Conservation (phyloP, 2,329 filamentous ascomycete species). For the Dryadomyces quercus-mongolicae region DNA sequence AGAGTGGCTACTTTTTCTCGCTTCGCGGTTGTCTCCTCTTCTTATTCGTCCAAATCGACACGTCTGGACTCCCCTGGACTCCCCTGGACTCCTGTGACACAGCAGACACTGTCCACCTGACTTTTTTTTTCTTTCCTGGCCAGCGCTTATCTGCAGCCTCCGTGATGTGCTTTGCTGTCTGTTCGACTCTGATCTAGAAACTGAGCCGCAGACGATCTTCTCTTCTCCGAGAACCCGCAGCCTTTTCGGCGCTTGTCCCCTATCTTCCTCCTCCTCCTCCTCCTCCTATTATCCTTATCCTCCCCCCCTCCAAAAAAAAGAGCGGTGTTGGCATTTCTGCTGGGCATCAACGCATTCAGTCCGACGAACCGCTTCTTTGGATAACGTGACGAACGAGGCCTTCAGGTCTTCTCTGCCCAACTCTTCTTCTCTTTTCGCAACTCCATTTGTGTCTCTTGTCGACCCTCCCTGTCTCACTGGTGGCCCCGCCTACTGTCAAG, state of each 20-base stretch:
- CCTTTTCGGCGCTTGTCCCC: too few species aligned
- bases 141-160: slow-evolving; percentile 1
- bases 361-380: neutral
- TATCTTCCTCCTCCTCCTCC: too few species aligned
- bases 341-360: neutral
- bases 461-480: neutral
- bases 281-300: too few species aligned
- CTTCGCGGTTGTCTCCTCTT: neutral
- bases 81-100: neutral
- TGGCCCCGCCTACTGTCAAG: neutral
- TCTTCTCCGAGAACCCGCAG: neutral
- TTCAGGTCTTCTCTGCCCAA: neutral
- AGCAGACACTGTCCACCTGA: neutral
- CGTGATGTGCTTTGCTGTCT: neutral
- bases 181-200: neutral
- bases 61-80: neutral
- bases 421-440: neutral
- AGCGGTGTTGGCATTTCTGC: neutral
- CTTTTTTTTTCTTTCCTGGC: neutral
- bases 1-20: neutral
- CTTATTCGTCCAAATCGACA: neutral
- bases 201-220: neutral
- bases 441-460: neutral
- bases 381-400: neutral
- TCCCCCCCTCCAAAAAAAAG: neutral